These are phyloP conservation scores for Caloboletus inedulis DNA, from an alignment of 1,284 basidiomycete species.

Conservation along the genomic window DNA sequence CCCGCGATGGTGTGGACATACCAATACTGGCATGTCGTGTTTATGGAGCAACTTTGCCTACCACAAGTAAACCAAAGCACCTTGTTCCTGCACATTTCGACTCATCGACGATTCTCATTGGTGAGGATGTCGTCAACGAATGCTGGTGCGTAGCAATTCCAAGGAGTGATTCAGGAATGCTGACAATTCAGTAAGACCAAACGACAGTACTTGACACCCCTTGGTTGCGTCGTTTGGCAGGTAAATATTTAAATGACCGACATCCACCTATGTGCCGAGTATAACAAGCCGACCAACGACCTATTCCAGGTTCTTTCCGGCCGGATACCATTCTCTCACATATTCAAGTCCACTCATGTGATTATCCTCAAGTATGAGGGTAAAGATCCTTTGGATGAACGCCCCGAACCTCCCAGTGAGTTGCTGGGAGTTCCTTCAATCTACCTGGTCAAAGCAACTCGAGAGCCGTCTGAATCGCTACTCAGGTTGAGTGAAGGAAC, in stretches of 20 bases:
- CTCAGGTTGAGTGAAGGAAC: neutral
- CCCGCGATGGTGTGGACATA: too few species aligned
- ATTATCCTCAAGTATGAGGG: slow-evolving; percentile 16
- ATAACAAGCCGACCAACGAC: neutral
- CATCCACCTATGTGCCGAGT: too few species aligned
- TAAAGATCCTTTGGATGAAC: slow-evolving; percentile 14
- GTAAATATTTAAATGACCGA: slow-evolving; percentile 1
- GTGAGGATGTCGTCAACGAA: too few species aligned
- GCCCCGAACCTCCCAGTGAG: slow-evolving; percentile 1
- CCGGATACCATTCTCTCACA: slow-evolving; percentile 10
- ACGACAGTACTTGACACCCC: too few species aligned
- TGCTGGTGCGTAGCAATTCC: too few species aligned
- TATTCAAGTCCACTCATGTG: slow-evolving; percentile 11
- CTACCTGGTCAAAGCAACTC: slow-evolving; percentile 9
- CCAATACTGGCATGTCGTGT: too few species aligned
- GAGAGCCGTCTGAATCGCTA: neutral
- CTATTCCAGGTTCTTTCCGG: slow-evolving; percentile 12
- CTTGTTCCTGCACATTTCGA: too few species aligned
- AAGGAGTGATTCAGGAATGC: too few species aligned
- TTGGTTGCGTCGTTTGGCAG: slow-evolving; percentile 15
- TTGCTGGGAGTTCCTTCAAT: slow-evolving; percentile 14
- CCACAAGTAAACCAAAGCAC: too few species aligned
- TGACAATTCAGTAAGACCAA: too few species aligned
- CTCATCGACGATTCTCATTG: too few species aligned
- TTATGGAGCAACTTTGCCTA: too few species aligned